A percentile compares a stretch with the other conserved stretches of the same genome.
phyloP scores from a whole-genome alignment of 2,329 filamentous ascomycete species.

The Cladosporium velox region DNA sequence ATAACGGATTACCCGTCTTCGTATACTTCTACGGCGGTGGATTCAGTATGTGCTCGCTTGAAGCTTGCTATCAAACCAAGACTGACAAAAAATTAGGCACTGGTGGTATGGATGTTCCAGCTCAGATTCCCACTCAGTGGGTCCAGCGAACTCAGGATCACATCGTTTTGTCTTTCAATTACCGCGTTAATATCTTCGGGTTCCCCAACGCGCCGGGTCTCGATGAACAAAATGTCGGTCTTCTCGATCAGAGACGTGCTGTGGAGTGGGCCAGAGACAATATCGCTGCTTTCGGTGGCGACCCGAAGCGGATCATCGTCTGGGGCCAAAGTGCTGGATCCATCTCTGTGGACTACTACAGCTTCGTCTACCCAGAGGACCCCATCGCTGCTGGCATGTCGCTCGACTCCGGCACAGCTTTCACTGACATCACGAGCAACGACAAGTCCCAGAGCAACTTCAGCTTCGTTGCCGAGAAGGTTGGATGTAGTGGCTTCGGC shows the following conservation, averaged over 20 bases:
- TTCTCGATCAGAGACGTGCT: constrained; percentile 61
- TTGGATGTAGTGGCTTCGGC: constrained; percentile 34
- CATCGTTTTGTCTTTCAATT: constrained; percentile 61
- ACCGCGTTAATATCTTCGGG: constrained; percentile 51
- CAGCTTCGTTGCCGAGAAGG: constrained; percentile 38
- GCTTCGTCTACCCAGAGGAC: constrained; percentile 51
- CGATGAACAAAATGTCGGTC: constrained; percentile 57
- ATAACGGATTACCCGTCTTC: constrained; percentile 43
- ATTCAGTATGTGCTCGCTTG: constrained; percentile 31
- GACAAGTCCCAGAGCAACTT: constrained; percentile 38
- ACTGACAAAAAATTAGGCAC: constrained; percentile 49
- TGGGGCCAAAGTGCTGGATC: constrained; percentile 59
- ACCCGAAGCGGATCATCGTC: constrained; percentile 42
- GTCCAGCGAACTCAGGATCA: constrained; percentile 46
- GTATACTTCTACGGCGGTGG: constrained; percentile 54
- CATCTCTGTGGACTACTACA: constrained; percentile 53
- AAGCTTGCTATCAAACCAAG: too few relatives aligned
- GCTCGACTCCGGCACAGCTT: constrained; percentile 43
- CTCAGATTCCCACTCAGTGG: constrained; percentile 66
- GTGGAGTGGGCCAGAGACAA: constrained; percentile 63
- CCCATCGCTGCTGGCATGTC: constrained; percentile 53
- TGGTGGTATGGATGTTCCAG: constrained; percentile 51
- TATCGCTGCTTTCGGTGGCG: constrained; percentile 60
- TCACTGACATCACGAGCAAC: constrained; percentile 38
- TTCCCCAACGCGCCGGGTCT: constrained; percentile 10